Conservation (phyloP, 768 basidiomycete genomes). For the Boletus rufocinnamomeus region DNA sequence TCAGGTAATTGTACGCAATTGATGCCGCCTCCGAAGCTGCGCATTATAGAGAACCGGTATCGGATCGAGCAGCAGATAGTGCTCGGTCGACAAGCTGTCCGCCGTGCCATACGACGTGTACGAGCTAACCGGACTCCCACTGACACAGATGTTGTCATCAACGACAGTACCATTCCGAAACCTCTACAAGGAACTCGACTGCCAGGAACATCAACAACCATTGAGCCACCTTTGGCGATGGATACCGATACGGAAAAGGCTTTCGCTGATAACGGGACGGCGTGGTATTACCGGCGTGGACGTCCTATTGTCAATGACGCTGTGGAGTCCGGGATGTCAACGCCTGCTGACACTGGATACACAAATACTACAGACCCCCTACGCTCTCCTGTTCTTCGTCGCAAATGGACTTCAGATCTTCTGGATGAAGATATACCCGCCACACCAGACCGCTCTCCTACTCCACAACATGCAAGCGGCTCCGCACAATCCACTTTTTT, state of each 20-base stretch:
- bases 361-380: conserved; percentile 39
- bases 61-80: conserved; percentile 82
- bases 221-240: conserved; percentile 62
- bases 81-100: conserved; percentile 72
- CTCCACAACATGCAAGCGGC: conserved; percentile 10
- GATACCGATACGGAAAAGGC: conserved; percentile 82
- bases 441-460: conserved; percentile 6
- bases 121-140: conserved; percentile 23
- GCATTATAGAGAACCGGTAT: conserved; percentile 92
- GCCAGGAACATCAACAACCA: conserved; percentile 32
- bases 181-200: conserved; percentile 26
- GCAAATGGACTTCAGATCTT: conserved; percentile 50
- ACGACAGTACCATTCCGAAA: conserved; percentile 26
- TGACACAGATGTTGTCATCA: conserved; percentile 25
- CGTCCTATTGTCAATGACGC: conserved; percentile 31
- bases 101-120: conserved; percentile 50
- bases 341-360: conserved; percentile 33
- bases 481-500: conserved; percentile 40
- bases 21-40: conserved; percentile 54
- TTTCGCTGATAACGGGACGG: conserved; percentile 54
- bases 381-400: conserved; percentile 44
- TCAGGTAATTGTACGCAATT: conserved; percentile 2
- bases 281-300: conserved; percentile 56
- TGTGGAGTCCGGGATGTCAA: conserved; percentile 37
- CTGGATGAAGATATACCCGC: conserved; percentile 25